Evolutionary conservation across 148 eudicot species (phyloP).

Genomic region (Pharnaceum exiguum): DNA sequence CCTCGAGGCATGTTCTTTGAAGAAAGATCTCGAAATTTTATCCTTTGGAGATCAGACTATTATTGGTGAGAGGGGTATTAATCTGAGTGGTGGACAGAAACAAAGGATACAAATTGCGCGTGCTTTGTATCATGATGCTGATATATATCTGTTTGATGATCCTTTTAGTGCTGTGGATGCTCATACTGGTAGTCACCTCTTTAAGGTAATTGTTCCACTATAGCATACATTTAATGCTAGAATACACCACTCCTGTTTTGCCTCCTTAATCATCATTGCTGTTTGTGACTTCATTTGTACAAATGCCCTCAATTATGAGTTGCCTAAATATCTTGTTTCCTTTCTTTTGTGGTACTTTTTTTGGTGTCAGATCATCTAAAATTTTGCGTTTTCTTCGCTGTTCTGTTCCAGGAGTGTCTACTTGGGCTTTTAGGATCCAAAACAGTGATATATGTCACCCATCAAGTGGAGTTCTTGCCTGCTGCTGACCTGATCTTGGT

Average conservation of each 20-base stretch:
- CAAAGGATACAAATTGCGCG: slow-evolving; percentile 62
- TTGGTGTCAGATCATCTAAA: neutral
- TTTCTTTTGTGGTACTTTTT: neutral
- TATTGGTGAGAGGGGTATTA: slow-evolving; percentile 68
- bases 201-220: slow-evolving; percentile 32
- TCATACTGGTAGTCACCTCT: slow-evolving; percentile 64
- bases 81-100: slow-evolving; percentile 65
- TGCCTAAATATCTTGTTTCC: neutral
- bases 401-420: slow-evolving; percentile 46
- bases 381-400: neutral
- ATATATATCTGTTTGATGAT: slow-evolving; percentile 56
- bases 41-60: slow-evolving; percentile 49
- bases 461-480: slow-evolving; percentile 67
- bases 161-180: slow-evolving; percentile 74
- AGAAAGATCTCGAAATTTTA: slow-evolving; percentile 47
- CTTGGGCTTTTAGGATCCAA: slow-evolving; percentile 46
- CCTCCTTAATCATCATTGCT: neutral
- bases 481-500: slow-evolving; percentile 69
- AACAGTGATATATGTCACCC: slow-evolving; percentile 63
- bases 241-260: no score
- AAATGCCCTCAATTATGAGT: neutral
- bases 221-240: neutral
- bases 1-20: slow-evolving; percentile 50
- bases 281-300: neutral
- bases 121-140: slow-evolving; percentile 51